Base-by-base conservation (phyloP, 768 basidiomycete species). In the Candolleomyces eurysporus region DNA sequence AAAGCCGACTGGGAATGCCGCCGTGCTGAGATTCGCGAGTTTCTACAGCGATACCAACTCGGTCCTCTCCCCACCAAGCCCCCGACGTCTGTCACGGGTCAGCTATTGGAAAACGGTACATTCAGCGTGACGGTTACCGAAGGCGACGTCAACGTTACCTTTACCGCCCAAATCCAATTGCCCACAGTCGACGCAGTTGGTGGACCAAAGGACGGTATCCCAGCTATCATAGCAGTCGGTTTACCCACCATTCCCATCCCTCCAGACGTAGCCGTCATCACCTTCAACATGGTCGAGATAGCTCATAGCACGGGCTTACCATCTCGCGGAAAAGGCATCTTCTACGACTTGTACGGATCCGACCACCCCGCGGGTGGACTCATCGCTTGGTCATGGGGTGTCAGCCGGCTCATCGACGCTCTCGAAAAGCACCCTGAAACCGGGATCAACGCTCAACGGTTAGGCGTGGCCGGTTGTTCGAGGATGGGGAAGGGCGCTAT, bases 401-500 rank as follows among this genome's bases (percentile, higher is more conserved):
- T 84, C 58, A 75, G 76, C 51, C 82, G 84, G 30, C 78, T 85
- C 68, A 83, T 85, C 69, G 84, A 84, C 67, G 81, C 76, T 9
- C 75, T 85, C 51, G 81, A 82, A 70, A 68, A 64, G 22, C 81
- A 75, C 0, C 75, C 81, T 9, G 73, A 51, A 8, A 75, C 78
- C 11, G 75, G 77, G 48, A 80, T 87, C 71, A 76, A 87, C 67
- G 65, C 78, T 21, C 68, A 69, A 39, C 75, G 77, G 64, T 76
- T 85, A 59, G 85, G 75, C 22, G 84, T 87, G 42, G 82, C 83
- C 3, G 84, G 85, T 6, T 87, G 85, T 68, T 85, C 84, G 30
- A 75, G 84, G 45, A 77, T 85, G 63, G 85, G 85, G 63, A 87
- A 87, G 70, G 84, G 84, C 57, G 82, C 84, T 0, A 73, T 84